Evolutionary conservation across 129 eudicot species (phyloP), one percentile per base, ranked within the genome.

Genomic region (Deinandra increscens): DNA sequence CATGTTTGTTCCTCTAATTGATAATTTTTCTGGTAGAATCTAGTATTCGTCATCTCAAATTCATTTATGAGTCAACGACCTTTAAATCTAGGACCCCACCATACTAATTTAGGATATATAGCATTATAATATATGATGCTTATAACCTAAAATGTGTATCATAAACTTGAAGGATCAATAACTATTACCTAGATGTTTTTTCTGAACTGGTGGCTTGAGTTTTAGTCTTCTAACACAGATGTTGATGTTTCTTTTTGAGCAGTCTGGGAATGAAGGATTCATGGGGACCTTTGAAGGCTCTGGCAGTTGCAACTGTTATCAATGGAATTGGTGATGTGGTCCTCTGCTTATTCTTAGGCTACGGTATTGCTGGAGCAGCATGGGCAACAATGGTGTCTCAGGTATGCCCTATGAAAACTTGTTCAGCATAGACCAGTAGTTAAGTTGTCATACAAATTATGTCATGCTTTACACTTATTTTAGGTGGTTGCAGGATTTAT

Each of bases 261-360:
- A 93, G 99, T 74, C 83, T 93, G 58, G 99, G 99, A 66, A 93
- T 93, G 99, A 93, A 89, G 78, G 99, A 93, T 81, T 87, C 99
- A 33, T 84, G 96, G 97, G 97, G 99, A 59, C 99, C 97, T 69
- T 80, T 93, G 66, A 90, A 90, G 91, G 99, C 97, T 75, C 63
- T 94, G 70, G 90, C 85, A 61, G 92, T 77, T 74, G 97, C 99
- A 64, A 83, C 87, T 77, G 84, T 69, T 44, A 82, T 94, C 68
- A 94, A 94, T 71, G 93, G 87, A 37, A 20, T 87, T 66, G 99
- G 99, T 63, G 97, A 89, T 51, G 76, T 94, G 60, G 84, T 87
- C 42, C 74, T 94, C 13, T 89, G 97, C 80, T 79, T 84, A 74
- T 83, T 63, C 76, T 80, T 94, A 19, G 87, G 85, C 67, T 94